A percentile compares a stretch with the other conserved stretches of the same genome.
These are phyloP conservation scores for Colletotrichum sidae DNA, from an alignment of 2,329 filamentous ascomycete genomes.

Conservation along the genomic window DNA sequence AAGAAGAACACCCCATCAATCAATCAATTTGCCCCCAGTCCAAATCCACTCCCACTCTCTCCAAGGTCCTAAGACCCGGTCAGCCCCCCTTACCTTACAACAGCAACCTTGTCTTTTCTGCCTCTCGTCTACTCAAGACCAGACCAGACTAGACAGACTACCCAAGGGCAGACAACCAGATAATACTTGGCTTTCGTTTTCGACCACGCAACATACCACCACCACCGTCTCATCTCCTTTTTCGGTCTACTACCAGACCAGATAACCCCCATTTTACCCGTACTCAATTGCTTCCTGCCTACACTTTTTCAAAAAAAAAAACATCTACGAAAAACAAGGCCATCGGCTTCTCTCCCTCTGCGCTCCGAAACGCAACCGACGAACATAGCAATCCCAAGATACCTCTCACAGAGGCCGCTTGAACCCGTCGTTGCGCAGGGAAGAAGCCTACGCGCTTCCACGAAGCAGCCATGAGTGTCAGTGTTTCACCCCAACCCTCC, in stretches of 20 bases:
- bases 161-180: too few species aligned
- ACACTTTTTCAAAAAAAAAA: background rate
- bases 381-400: too few species aligned
- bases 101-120: constrained; percentile 13
- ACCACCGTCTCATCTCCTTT: constrained; percentile 28
- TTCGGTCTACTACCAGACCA: constrained; percentile 16
- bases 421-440: constrained; percentile 32
- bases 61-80: background rate
- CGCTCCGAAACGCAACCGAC: constrained; percentile 4
- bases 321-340: constrained; percentile 13
- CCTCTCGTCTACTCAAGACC: background rate
- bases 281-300: constrained; percentile 36
- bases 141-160: background rate
- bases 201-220: constrained; percentile 15
- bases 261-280: constrained; percentile 33
- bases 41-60: background rate
- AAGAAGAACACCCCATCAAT: too few species aligned
- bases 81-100: background rate
- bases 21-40: too few species aligned
- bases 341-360: constrained; percentile 10
- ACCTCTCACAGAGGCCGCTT: too few species aligned
- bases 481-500: constrained; percentile 49
- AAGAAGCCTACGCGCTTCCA: constrained; percentile 39
- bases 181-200: constrained; percentile 1
- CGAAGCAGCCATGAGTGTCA: constrained; percentile 60